Evolutionary conservation across 2,329 filamentous ascomycete genomes (phyloP).

Genomic region (Trichoderma endophyticum): DNA sequence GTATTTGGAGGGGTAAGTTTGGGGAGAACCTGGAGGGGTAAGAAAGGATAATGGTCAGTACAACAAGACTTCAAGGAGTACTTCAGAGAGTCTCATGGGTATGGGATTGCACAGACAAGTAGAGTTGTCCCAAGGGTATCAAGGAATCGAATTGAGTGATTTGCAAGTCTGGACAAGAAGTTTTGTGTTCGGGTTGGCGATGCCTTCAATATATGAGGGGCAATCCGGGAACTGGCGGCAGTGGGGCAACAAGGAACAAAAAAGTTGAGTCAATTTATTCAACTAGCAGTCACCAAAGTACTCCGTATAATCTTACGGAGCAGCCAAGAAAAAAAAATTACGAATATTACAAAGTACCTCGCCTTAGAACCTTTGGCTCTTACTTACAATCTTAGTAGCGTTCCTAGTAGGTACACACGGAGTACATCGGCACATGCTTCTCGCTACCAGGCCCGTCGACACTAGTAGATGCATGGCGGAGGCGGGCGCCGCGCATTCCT

Average conservation of each 20-base stretch:
- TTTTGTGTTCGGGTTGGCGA: background rate
- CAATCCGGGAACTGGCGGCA: background rate
- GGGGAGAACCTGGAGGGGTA: background rate
- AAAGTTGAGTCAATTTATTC: constrained; percentile 3
- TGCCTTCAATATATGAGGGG: constrained; percentile 17
- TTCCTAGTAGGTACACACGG: background rate
- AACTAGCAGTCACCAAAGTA: background rate
- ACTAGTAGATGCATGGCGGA: background rate
- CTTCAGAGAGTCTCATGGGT: background rate
- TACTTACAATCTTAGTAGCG: background rate
- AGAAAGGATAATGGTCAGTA: background rate
- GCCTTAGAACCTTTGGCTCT: background rate
- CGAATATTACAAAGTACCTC: constrained; percentile 3
- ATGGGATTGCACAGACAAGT: background rate
- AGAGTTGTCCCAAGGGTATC: background rate
- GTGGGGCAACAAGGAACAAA: constrained; percentile 3
- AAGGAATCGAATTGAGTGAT: background rate
- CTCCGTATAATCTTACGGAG: background rate
- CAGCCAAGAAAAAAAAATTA: background rate
- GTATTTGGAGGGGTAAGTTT: background rate
- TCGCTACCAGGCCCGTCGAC: background rate
- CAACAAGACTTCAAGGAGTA: background rate
- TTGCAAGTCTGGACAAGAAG: background rate
- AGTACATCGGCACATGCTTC: background rate
- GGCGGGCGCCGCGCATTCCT: constrained; percentile 11